Evolutionary conservation across 768 basidiomycete genomes (phyloP).

Genomic region (Boletus reticuloceps): DNA sequence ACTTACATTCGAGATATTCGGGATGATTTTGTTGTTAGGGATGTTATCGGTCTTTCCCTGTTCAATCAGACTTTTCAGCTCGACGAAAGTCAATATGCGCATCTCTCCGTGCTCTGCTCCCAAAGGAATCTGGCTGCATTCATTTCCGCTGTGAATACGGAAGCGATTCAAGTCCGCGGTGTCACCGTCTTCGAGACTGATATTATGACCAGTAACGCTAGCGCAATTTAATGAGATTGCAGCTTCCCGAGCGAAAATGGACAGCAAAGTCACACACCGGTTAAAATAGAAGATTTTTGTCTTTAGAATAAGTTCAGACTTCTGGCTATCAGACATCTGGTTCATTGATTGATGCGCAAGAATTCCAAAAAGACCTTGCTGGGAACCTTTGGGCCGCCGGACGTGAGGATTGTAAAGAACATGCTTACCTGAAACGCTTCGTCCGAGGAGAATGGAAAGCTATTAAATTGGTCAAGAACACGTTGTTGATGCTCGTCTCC

Average conservation of each 20-base stretch:
- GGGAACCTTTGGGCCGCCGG: constrained; percentile 10
- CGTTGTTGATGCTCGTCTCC: constrained; percentile 15
- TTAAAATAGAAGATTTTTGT: constrained; percentile 76
- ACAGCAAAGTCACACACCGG: constrained; percentile 35
- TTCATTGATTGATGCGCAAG: constrained; percentile 40
- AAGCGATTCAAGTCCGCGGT: constrained; percentile 11
- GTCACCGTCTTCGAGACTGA: constrained; percentile 28
- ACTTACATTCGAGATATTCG: constrained; percentile 63
- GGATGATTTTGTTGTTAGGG: constrained; percentile 75
- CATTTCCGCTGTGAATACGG: constrained; percentile 22
- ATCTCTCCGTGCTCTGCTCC: constrained; percentile 29
- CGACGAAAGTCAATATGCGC: constrained; percentile 58
- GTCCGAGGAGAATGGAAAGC: constrained; percentile 56
- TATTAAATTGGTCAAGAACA: constrained; percentile 33
- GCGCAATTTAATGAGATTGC: constrained; percentile 19
- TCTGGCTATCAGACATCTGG: constrained; percentile 36
- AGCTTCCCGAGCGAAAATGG: constrained; percentile 24
- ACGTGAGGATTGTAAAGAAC: neutral
- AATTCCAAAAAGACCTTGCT: constrained; percentile 68
- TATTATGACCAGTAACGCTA: constrained; percentile 30
- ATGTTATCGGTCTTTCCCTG: constrained; percentile 70
- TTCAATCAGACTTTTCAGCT: constrained; percentile 69
- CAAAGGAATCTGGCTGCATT: constrained; percentile 4
- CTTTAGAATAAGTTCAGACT: constrained; percentile 47
- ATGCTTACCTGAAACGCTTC: constrained; percentile 55